Percentiles rank a stretch among this genome's conserved stretches.
These are phyloP conservation scores for Cyberlindnera xylosilytica DNA, from an alignment of 805 yeast species.

Conservation along the genomic window DNA sequence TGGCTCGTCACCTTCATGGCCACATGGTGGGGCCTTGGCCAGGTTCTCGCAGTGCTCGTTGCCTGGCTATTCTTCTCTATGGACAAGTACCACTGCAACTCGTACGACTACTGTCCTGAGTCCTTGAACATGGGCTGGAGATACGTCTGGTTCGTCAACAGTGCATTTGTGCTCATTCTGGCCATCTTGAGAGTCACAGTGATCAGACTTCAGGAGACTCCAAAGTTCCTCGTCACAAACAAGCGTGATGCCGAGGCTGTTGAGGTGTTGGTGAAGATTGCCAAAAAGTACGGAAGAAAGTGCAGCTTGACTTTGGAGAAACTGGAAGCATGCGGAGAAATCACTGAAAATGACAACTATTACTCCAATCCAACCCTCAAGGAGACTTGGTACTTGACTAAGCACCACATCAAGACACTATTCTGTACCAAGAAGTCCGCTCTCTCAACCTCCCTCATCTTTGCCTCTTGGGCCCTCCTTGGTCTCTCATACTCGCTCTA, in stretches of 20 bases:
- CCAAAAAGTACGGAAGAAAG: constrained; percentile 40
- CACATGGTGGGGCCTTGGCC: constrained; percentile 57
- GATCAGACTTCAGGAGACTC: constrained; percentile 46
- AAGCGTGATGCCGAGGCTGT: constrained; percentile 49
- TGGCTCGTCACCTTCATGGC: constrained; percentile 49
- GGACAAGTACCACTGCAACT: constrained; percentile 44
- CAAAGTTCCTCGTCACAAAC: constrained; percentile 46
- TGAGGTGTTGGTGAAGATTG: constrained; percentile 40
- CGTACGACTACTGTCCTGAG: constrained; percentile 39
- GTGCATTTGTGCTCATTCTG: constrained; percentile 44
- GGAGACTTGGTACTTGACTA: constrained; percentile 29
- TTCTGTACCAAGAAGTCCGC: constrained; percentile 40
- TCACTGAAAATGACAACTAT: constrained; percentile 27
- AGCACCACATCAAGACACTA: constrained; percentile 38
- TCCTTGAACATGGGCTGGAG: constrained; percentile 53
- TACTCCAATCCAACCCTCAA: constrained; percentile 26
- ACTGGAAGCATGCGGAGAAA: constrained; percentile 42
- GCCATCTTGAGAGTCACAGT: constrained; percentile 45
- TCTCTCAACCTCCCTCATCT: constrained; percentile 38
- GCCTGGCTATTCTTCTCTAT: constrained; percentile 47
- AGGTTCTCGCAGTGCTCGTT: constrained; percentile 42
- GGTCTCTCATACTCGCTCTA: constrained; percentile 53
- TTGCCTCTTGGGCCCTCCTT: constrained; percentile 48
- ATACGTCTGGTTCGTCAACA: constrained; percentile 49
- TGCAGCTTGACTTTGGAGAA: constrained; percentile 44